Percentiles rank a stretch among this genome's conserved stretches.
phyloP scores from a whole-genome alignment of 805 yeast species.

The Yarrowia phangngaensis region DNA sequence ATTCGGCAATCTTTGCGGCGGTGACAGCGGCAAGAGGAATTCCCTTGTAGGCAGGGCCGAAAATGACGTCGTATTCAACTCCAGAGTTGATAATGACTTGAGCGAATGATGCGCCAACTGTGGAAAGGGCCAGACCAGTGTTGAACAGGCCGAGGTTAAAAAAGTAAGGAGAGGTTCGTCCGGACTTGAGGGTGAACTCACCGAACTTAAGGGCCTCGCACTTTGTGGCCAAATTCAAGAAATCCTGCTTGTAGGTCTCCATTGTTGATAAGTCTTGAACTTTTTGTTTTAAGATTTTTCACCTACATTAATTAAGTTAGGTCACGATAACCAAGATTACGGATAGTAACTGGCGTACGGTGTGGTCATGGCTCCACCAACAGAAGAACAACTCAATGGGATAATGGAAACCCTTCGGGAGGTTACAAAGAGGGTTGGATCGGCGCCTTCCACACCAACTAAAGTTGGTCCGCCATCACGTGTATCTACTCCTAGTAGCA shows the following conservation, averaged over 20 bases:
- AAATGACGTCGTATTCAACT: slow-evolving; percentile 80
- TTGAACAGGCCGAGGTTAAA: slow-evolving; percentile 89
- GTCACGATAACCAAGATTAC: background rate
- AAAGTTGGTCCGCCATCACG: background rate
- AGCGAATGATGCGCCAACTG: slow-evolving; percentile 85
- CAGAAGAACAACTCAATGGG: slow-evolving; percentile 15
- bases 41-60: slow-evolving; percentile 98
- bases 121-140: slow-evolving; percentile 73
- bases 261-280: slow-evolving; percentile 31
- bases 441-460: slow-evolving; percentile 3
- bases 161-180: slow-evolving; percentile 92
- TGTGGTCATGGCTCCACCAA: slow-evolving; percentile 16
- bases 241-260: slow-evolving; percentile 55
- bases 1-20: slow-evolving; percentile 85
- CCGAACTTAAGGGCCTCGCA: slow-evolving; percentile 85
- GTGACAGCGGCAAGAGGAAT: slow-evolving; percentile 93
- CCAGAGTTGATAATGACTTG: slow-evolving; percentile 77
- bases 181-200: slow-evolving; percentile 82
- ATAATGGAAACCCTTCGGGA: slow-evolving; percentile 16
- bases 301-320: background rate
- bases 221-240: slow-evolving; percentile 77
- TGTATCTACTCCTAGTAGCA: background rate
- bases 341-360: background rate
- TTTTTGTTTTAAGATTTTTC: background rate
- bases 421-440: background rate